phyloP scores from a whole-genome alignment of 1,139 yeast genomes.

The Yamadazyma blattariae region DNA sequence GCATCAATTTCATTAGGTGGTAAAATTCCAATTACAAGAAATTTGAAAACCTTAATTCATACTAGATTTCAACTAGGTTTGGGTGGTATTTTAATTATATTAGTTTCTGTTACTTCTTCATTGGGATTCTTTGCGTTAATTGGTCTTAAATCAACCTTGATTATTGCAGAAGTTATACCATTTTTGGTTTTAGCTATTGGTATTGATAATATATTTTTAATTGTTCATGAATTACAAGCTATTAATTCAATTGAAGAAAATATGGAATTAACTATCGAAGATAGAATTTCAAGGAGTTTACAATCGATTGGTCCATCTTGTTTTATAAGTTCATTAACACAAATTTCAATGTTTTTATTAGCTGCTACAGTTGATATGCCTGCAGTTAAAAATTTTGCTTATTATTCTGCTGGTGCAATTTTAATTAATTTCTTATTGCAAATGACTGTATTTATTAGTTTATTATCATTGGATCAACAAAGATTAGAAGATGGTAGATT shows the following conservation, averaged over 20 bases:
- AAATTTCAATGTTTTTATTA: constrained; percentile 70
- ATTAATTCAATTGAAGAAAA: constrained; percentile 37
- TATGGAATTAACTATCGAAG: constrained; percentile 27
- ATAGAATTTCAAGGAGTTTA: constrained; percentile 61
- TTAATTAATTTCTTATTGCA: constrained; percentile 74
- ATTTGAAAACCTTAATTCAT: constrained; percentile 36
- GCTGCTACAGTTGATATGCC: constrained; percentile 91
- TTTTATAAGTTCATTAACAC: constrained; percentile 71
- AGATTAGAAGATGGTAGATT: constrained; percentile 57
- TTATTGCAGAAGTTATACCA: constrained; percentile 97
- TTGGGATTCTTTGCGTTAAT: constrained; percentile 76
- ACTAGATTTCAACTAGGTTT: constrained; percentile 77
- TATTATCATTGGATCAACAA: constrained; percentile 65
- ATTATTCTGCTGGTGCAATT: constrained; percentile 86
- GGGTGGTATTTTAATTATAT: constrained; percentile 76
- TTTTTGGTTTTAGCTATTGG: constrained; percentile 91
- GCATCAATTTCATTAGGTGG: constrained; percentile 84
- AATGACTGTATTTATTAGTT: constrained; percentile 75
- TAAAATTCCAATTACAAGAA: constrained; percentile 29
- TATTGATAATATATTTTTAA: constrained; percentile 85
- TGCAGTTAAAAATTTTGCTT: constrained; percentile 90
- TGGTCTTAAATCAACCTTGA: constrained; percentile 82
- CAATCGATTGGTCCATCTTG: constrained; percentile 86
- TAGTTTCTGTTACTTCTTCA: constrained; percentile 75
- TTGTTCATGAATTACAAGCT: constrained; percentile 72